Conservation (phyloP, 106 monocot species). For the Apostasia shenzhenica region DNA sequence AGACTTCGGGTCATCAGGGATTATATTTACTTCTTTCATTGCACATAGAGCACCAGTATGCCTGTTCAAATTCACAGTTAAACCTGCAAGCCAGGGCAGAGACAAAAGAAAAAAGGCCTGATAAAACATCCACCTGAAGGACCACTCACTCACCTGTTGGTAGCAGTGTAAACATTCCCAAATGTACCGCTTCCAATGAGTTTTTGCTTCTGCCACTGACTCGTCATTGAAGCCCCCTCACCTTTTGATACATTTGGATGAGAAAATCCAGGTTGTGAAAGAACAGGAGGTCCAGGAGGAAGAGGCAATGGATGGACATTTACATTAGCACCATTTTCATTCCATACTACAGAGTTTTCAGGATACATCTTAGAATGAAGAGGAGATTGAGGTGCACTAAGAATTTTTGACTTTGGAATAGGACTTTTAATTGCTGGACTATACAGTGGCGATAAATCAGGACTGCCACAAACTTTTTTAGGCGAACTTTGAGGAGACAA, state of each 20-base stretch:
- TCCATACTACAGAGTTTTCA: slow-evolving; percentile 33
- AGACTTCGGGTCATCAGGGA: slow-evolving; percentile 92
- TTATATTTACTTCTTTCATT: slow-evolving; percentile 98
- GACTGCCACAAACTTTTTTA: slow-evolving; percentile 40
- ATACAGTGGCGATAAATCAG: slow-evolving; percentile 47
- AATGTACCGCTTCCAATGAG: slow-evolving; percentile 94
- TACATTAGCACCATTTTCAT: slow-evolving; percentile 36
- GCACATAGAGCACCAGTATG: slow-evolving; percentile 87
- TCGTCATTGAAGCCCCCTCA: slow-evolving; percentile 41
- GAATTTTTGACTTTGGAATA: slow-evolving; percentile 56
- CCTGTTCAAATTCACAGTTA: slow-evolving; percentile 26
- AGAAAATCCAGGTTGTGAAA: slow-evolving; percentile 27
- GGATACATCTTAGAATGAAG: slow-evolving; percentile 52
- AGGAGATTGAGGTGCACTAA: slow-evolving; percentile 80
- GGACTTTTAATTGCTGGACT: slow-evolving; percentile 55
- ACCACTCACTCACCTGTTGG: slow-evolving; percentile 46
- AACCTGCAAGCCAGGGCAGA: neutral
- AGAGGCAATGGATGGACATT: slow-evolving; percentile 82
- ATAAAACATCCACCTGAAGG: neutral
- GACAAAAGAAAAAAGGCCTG: neutral
- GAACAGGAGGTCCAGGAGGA: slow-evolving; percentile 50
- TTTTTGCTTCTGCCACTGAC: slow-evolving; percentile 84
- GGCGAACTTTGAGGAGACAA: slow-evolving; percentile 26
- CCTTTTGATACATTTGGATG: slow-evolving; percentile 25
- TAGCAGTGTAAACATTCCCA: slow-evolving; percentile 88